Base-by-base conservation (phyloP, 371 early-diverging fungal species). In the Actinomortierella ambigua region DNA sequence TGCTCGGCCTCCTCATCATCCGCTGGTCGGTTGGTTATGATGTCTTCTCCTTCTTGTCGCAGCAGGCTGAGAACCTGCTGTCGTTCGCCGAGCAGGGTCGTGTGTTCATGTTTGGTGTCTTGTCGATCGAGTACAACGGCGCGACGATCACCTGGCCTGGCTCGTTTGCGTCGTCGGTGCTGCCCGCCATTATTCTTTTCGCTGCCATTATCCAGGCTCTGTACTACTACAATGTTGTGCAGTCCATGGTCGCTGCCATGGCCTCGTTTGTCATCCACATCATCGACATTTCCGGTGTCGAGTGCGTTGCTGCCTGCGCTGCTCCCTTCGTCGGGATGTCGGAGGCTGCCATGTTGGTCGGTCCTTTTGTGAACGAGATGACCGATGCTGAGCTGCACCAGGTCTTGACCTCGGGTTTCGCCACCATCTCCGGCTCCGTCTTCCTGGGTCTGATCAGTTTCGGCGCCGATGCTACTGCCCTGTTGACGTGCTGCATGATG, bases 361-460 rank as follows among this genome's bases (percentile, higher is more conserved):
- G 84, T 41, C 93, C 94, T 46, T 93, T 92, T 68, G 76, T 96
- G 26, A 86, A 88, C 39, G 87, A 87, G 69, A 89, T 95, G 93
- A 96, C 96, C 23, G 77, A 69, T 6, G 86, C 94, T 2, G 96
- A 96, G 78, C 68, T 96, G 61, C 95, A 95, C 77, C 87, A 93
- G 53, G 85, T 89, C 81, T 90, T 96, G 93, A 87, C 90, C n/a
- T 92, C 93, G 50, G 95, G 95, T 40, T 95, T 95, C 79, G 88
- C 95, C 22, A 95, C 95, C 55, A 88, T 93, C 61, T 87, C 94
- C 23, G 96, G 96, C n/a, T 93, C 94, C n/a, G 91, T 92, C n/a
- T 76, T 95, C 34, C 82, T 89, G 58, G 91, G 85, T 23, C 90
- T 90, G 63, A 78, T 90, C 64, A 73, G 83, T 3, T 79, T 91